phyloP scores from a whole-genome alignment of 306 rosid genomes.

The Fagus sylvatica region DNA sequence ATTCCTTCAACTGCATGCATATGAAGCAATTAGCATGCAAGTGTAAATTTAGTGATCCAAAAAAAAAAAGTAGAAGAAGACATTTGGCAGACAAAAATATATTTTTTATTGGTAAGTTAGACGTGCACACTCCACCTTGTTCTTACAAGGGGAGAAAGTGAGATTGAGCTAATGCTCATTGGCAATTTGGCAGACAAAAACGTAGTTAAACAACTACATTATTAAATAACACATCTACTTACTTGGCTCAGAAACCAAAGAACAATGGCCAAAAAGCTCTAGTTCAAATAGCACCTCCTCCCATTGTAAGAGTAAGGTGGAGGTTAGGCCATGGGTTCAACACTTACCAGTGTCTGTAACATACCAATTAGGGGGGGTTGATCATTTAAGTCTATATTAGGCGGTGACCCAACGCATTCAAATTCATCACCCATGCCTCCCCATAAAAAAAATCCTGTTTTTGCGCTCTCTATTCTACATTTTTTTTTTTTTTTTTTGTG shows the following conservation, averaged over 20 bases:
- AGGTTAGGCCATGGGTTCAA: too few relatives aligned
- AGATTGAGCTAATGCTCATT: not conserved
- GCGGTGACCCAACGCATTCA: too few relatives aligned
- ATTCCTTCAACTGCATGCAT: slow-evolving; percentile 85
- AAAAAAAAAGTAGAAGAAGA: slow-evolving; percentile 1
- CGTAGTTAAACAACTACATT: not conserved
- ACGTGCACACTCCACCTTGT: not conserved
- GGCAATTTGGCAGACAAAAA: not conserved
- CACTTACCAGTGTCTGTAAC: too few relatives aligned
- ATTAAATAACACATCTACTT: not conserved
- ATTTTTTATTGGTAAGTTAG: not conserved
- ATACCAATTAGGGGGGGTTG: too few relatives aligned
- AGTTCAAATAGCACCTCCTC: too few relatives aligned
- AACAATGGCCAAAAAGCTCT: not conserved
- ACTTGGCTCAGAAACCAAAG: not conserved
- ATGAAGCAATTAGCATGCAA: slow-evolving; percentile 23
- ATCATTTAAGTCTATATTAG: too few relatives aligned
- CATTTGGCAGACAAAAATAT: not conserved
- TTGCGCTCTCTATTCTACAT: too few relatives aligned
- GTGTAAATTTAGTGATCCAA: slow-evolving; percentile 18
- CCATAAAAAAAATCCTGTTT: too few relatives aligned
- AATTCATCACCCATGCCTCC: too few relatives aligned
- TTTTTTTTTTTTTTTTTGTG: too few relatives aligned
- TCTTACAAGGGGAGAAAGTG: not conserved
- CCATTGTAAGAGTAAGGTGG: too few relatives aligned